Conservation (phyloP, 1,139 yeast species). For the Lodderomyces elongisporus region DNA sequence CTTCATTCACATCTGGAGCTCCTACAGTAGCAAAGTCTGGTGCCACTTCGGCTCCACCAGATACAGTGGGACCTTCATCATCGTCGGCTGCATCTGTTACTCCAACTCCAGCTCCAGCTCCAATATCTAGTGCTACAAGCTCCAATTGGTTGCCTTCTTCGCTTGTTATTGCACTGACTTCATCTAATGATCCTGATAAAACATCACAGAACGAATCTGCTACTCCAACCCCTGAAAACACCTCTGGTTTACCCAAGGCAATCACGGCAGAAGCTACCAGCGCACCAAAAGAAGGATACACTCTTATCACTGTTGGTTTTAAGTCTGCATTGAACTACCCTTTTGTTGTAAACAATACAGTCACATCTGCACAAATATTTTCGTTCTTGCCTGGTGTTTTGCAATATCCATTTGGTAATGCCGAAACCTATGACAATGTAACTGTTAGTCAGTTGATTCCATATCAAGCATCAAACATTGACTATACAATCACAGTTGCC, state of each 20-base stretch:
- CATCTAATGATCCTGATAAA: conserved; percentile 15
- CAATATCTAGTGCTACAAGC: background rate
- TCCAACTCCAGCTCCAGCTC: background rate
- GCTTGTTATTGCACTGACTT: conserved; percentile 36
- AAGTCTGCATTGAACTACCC: conserved; percentile 63
- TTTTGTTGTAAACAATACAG: conserved; percentile 60
- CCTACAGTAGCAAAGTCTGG: background rate
- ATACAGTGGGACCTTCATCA: too few relatives aligned
- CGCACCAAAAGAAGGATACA: conserved; percentile 46
- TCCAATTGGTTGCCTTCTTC: conserved; percentile 48
- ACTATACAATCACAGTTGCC: conserved; percentile 69
- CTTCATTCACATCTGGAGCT: background rate
- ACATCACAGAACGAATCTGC: conserved; percentile 25
- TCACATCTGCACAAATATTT: conserved; percentile 73
- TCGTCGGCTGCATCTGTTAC: too few relatives aligned
- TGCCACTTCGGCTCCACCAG: background rate
- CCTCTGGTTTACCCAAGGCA: conserved; percentile 63
- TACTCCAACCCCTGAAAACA: conserved; percentile 28
- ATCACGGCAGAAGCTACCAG: conserved; percentile 50
- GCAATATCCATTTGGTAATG: conserved; percentile 44
- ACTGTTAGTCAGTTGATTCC: conserved; percentile 63
- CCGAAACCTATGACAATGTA: conserved; percentile 29
- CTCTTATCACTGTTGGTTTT: conserved; percentile 66
- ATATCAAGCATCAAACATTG: conserved; percentile 44
- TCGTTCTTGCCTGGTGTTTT: conserved; percentile 61